A percentile compares a stretch with the other conserved stretches of the same genome.
phyloP scores from a whole-genome alignment of 2,329 filamentous ascomycete genomes.

The Triangularia verruculosa region DNA sequence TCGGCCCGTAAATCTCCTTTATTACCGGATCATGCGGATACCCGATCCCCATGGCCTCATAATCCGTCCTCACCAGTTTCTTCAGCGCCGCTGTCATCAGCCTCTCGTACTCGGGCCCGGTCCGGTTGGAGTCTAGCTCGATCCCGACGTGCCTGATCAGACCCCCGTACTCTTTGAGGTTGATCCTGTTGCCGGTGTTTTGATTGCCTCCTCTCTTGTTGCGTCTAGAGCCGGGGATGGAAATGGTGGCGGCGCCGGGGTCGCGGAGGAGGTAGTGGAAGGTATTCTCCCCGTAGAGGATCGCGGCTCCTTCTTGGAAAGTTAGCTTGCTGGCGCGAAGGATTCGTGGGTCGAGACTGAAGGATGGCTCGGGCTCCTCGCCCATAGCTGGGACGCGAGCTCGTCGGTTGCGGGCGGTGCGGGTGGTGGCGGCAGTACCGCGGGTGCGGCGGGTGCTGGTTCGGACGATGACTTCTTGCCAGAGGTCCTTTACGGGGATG shows the following conservation, averaged over 20 bases:
- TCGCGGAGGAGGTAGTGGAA: constrained; percentile 49
- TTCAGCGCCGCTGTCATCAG: constrained; percentile 20
- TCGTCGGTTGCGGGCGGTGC: background rate
- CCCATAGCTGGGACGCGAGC: background rate
- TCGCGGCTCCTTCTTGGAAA: constrained; percentile 36
- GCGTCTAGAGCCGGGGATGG: background rate
- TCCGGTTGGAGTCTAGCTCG: constrained; percentile 43
- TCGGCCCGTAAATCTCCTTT: background rate
- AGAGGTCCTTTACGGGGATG: constrained; percentile 34
- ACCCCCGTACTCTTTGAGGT: constrained; percentile 37
- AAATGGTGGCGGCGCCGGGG: constrained; percentile 14
- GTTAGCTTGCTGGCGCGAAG: constrained; percentile 37
- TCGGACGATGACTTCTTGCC: constrained; percentile 27
- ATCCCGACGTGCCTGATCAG: constrained; percentile 43
- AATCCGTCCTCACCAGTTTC: constrained; percentile 3
- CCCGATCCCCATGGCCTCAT: no score
- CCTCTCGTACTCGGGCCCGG: constrained; percentile 24
- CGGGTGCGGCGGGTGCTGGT: background rate
- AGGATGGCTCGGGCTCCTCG: background rate
- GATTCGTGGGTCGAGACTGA: constrained; percentile 37
- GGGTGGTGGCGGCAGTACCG: background rate
- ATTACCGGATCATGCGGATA: background rate
- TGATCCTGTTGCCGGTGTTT: constrained; percentile 25
- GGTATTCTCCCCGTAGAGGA: constrained; percentile 48
- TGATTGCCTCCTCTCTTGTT: background rate